Percentiles rank a stretch among this genome's conserved stretches.
phyloP scores from a whole-genome alignment of 139 green algal genomes.

The Eudorina sp. region DNA sequence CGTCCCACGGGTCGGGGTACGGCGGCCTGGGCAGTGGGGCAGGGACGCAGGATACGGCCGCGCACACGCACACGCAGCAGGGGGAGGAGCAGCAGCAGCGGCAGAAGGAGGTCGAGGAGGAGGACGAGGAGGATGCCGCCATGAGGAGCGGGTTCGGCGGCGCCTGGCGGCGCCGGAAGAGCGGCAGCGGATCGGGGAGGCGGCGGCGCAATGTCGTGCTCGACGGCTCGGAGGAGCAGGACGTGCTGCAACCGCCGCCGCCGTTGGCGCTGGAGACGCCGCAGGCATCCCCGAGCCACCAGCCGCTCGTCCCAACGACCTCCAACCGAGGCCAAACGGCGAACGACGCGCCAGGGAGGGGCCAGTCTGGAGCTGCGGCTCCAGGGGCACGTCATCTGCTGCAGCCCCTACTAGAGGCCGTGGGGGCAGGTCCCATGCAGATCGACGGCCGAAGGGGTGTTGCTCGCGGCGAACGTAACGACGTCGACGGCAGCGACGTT shows the following conservation, averaged over 20 bases:
- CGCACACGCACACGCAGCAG: no score
- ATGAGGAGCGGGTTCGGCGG: constrained; percentile 17
- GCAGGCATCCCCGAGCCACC: background rate
- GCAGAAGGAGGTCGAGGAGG: background rate
- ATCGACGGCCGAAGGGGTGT: background rate
- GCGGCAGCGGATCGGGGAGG: background rate
- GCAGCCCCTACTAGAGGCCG: no score
- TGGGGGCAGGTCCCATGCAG: background rate
- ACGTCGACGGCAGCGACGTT: no score
- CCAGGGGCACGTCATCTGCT: no score
- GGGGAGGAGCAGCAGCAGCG: no score
- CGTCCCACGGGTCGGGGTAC: background rate
- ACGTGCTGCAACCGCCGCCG: background rate
- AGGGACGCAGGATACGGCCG: background rate
- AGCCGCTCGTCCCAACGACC: background rate
- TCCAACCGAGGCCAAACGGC: background rate
- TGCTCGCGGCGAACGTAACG: no score
- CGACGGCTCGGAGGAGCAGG: constrained; percentile 27
- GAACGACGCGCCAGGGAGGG: no score
- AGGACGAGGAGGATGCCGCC: background rate
- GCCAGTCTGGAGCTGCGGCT: no score
- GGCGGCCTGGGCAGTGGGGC: background rate
- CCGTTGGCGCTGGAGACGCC: background rate
- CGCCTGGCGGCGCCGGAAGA: background rate
- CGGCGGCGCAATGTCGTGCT: constrained; percentile 12